Conservation (phyloP, 1,284 basidiomycete species). For the Sporisorium exsertum region DNA sequence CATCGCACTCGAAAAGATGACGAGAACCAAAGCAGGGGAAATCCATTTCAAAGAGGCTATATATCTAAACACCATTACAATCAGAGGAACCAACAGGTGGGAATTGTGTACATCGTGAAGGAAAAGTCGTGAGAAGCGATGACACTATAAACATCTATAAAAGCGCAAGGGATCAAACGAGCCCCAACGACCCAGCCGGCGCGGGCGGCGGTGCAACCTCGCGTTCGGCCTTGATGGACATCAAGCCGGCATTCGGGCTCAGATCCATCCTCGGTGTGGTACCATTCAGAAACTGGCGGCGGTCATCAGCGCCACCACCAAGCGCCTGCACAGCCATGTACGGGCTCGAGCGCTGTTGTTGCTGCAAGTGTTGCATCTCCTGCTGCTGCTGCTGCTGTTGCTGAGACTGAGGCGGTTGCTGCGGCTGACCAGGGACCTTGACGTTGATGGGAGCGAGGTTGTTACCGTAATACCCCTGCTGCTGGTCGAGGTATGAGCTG, state of each 20-base stretch:
- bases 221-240: constrained; percentile 27
- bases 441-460: constrained; percentile 37
- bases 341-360: constrained; percentile 24
- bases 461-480: constrained; percentile 23
- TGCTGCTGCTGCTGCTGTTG: constrained; percentile 16
- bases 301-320: constrained; percentile 8
- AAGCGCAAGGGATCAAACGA: constrained; percentile 16
- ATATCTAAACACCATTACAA: constrained; percentile 54
- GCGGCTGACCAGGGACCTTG: constrained; percentile 9
- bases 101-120: constrained; percentile 12
- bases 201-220: constrained; percentile 33
- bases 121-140: too few species aligned
- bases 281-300: constrained; percentile 21
- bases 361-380: constrained; percentile 13
- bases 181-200: constrained; percentile 39
- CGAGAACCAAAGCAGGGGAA: neutral
- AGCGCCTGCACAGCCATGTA: constrained; percentile 30
- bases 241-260: constrained; percentile 15
- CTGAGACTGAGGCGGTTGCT: constrained; percentile 16
- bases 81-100: neutral
- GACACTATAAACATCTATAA: too few species aligned
- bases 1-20: neutral
- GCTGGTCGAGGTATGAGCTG: constrained; percentile 36
- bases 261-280: constrained; percentile 34
- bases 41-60: constrained; percentile 25